These are phyloP conservation scores for Inga laurina DNA, from an alignment of 306 rosid genomes.

Conservation along the genomic window DNA sequence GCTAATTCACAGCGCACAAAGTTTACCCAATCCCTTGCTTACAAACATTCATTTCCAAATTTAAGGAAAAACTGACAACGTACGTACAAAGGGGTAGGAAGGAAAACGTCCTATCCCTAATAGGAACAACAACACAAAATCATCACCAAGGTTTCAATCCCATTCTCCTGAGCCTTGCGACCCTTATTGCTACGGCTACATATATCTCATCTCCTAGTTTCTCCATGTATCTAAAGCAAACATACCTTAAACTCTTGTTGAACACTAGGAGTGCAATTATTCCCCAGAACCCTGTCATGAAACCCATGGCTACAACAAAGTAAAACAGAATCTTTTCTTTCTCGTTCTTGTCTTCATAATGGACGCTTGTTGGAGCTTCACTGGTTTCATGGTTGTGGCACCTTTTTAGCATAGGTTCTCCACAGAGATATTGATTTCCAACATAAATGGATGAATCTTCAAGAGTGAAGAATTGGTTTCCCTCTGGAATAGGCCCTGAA, in stretches of 20 bases:
- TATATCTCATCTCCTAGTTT: neutral
- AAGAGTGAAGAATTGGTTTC: constrained; percentile 22
- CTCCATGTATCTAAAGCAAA: neutral
- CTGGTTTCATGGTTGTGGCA: neutral
- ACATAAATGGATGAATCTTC: neutral
- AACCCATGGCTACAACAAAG: neutral
- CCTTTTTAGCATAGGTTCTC: neutral
- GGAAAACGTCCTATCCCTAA: neutral
- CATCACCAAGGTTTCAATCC: neutral
- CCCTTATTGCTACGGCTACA: neutral
- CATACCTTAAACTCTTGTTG: neutral
- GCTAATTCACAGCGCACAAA: neutral
- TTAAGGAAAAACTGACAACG: neutral
- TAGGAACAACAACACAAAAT: neutral
- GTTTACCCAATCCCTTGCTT: neutral
- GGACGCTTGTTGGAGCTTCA: neutral
- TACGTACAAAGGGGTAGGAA: neutral
- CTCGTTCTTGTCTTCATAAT: neutral
- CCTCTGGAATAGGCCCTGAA: constrained; percentile 21
- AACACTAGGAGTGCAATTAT: neutral
- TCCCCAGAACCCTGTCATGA: constrained; percentile 4
- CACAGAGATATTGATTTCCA: neutral
- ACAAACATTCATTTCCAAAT: neutral
- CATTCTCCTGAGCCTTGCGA: constrained; percentile 12
- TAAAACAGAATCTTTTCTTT: neutral